phyloP scores from a whole-genome alignment of 1,139 yeast genomes.

The Lodderomyces margitis region DNA sequence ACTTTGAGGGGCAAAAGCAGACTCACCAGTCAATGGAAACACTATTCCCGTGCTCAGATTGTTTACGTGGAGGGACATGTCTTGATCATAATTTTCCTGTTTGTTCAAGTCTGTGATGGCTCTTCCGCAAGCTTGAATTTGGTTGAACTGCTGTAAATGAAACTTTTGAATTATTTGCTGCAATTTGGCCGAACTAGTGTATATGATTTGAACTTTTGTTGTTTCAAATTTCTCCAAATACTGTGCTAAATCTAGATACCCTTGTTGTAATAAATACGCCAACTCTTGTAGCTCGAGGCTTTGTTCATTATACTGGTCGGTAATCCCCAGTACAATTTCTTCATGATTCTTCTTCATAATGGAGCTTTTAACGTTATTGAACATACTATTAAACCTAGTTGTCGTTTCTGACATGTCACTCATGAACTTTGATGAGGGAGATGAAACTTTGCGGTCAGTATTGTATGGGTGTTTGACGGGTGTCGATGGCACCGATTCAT shows the following conservation, averaged over 20 bases:
- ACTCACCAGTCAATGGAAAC: conserved; percentile 17
- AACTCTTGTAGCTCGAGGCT: conserved; percentile 33
- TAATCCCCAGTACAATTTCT: conserved; percentile 29
- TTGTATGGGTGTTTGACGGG: conserved; percentile 4
- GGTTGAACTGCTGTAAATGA: conserved; percentile 27
- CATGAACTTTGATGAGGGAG: conserved; percentile 17
- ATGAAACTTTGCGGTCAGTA: not conserved
- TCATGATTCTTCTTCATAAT: conserved; percentile 32
- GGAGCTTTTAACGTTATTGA: conserved; percentile 28
- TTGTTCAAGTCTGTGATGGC: conserved; percentile 24
- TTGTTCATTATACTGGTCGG: conserved; percentile 31
- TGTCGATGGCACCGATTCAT: conserved; percentile 3
- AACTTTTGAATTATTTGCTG: conserved; percentile 35
- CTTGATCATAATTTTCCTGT: conserved; percentile 28
- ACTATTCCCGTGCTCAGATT: conserved; percentile 41
- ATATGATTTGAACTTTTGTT: conserved; percentile 33
- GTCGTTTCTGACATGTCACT: conserved; percentile 30
- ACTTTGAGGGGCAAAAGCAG: conserved; percentile 33
- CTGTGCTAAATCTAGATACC: conserved; percentile 23
- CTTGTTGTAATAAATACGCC: conserved; percentile 32
- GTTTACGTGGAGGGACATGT: conserved; percentile 25
- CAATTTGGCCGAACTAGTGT: conserved; percentile 34
- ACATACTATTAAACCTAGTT: conserved; percentile 32
- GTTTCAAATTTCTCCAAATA: conserved; percentile 38
- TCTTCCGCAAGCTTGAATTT: conserved; percentile 28